Conservation (phyloP, 176 grass and related monocot species). For the Rhipidocladum racemiflorum region DNA sequence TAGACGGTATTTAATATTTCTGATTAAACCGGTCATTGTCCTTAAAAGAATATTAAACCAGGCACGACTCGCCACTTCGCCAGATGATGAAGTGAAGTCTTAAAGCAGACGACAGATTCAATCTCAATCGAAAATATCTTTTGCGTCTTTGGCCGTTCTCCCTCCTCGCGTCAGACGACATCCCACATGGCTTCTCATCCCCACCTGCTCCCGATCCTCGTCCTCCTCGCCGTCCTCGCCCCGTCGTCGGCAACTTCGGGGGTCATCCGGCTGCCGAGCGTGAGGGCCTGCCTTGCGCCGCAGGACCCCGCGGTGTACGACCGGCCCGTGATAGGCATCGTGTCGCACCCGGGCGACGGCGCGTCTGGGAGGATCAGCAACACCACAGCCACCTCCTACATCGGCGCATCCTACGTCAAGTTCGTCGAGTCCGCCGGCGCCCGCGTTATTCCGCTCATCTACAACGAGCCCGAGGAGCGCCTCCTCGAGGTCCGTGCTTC, state of each 20-base stretch:
- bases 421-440: constrained; percentile 85
- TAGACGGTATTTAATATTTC: no score
- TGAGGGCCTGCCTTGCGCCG: constrained; percentile 32
- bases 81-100: no score
- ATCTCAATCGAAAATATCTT: no score
- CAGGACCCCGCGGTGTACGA: constrained; percentile 50
- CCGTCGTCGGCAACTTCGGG: neutral
- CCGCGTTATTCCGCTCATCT: constrained; percentile 78
- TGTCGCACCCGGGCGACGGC: constrained; percentile 28
- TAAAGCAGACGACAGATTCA: no score
- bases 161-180: neutral
- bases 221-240: neutral
- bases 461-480: constrained; percentile 80
- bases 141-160: neutral
- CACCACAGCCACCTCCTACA: constrained; percentile 47
- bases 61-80: no score
- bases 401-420: constrained; percentile 75
- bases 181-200: constrained; percentile 26
- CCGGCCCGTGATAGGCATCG: constrained; percentile 67
- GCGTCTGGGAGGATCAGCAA: constrained; percentile 56
- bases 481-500: constrained; percentile 33
- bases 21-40: no score
- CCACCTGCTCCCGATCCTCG: constrained; percentile 21
- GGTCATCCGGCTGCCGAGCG: constrained; percentile 30
- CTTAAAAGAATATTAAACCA: no score